Conservation (phyloP, 2,329 filamentous ascomycete species). For the Colletotrichum salicis region DNA sequence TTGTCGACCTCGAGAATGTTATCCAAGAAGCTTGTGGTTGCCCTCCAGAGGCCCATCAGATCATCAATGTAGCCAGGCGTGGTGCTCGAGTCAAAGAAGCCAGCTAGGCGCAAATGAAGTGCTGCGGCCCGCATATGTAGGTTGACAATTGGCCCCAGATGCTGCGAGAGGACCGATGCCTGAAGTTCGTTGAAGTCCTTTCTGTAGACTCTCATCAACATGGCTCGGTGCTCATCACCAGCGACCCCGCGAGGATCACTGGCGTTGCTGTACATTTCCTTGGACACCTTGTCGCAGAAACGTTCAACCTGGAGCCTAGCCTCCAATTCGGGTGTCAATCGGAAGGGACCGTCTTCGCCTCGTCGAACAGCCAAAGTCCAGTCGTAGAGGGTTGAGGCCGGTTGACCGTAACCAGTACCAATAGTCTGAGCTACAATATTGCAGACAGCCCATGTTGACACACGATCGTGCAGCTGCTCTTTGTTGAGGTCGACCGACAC, state of each 20-base stretch:
- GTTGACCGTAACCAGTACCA: constrained; percentile 85
- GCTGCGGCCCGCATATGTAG: constrained; percentile 79
- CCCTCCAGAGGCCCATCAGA: constrained; percentile 79
- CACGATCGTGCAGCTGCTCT: constrained; percentile 81
- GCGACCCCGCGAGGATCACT: constrained; percentile 77
- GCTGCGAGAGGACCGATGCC: constrained; percentile 67
- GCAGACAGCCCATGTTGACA: constrained; percentile 85
- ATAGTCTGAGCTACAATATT: constrained; percentile 86
- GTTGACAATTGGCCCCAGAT: constrained; percentile 67
- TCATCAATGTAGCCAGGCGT: constrained; percentile 79
- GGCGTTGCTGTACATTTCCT: constrained; percentile 82
- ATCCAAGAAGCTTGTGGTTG: constrained; percentile 76
- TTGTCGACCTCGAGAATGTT: constrained; percentile 67
- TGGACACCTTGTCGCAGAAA: constrained; percentile 81
- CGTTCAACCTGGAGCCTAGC: constrained; percentile 77
- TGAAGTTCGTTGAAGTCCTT: constrained; percentile 73
- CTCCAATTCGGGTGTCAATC: constrained; percentile 71
- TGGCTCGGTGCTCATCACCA: constrained; percentile 73
- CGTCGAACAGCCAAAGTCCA: constrained; percentile 74
- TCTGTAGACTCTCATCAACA: constrained; percentile 73
- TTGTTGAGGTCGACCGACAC: constrained; percentile 79
- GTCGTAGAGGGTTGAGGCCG: constrained; percentile 80
- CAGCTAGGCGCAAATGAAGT: constrained; percentile 80
- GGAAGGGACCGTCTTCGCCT: constrained; percentile 68
- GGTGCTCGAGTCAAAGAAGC: constrained; percentile 82